Base-by-base conservation (phyloP, 768 basidiomycete genomes). In the Hemileccinum impolitum region DNA sequence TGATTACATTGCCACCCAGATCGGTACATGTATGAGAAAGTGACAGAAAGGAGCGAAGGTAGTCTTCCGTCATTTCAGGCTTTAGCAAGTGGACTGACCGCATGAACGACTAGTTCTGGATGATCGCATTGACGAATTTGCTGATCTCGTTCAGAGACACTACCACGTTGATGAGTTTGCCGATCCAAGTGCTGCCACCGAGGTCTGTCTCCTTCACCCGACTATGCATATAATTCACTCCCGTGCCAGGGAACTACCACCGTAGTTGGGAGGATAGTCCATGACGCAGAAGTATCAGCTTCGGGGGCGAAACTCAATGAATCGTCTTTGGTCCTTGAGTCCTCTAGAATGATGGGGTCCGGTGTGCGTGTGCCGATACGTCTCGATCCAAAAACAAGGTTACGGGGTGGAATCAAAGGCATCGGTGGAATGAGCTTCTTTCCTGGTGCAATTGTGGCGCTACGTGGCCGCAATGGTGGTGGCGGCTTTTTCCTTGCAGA, bases 21-120 rank as follows among this genome's bases (percentile, higher is more conserved):
- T 76, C 80, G 89, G 25, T 98, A 97, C 65, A 94, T 95, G 94
- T 93, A 89, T 61, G 94, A 97, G 67, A 93, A 90, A 70, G 75
- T 87, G 21, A 81, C 82, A 2, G 89, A 90, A 61, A 75, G 94
- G 39, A 86, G 90, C 53, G 87, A 87, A 76, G 84, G 93, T 91
- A 28, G 15, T 28, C 13, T 56, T 42, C 66, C 57, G 11, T 37
- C 32, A 43, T 23, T 23, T 28, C 19, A 3, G 13, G 11, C 25
- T 25, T 32, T 38, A 6, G 14, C 21, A 34, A 18, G 6, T 15
- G 25, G 21, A 31, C 44, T 48, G 39, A 53, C 39, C 39, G 5
- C 18, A 39, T 13, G 4, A 14, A 48, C 32, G 19, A 36, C 23
- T 60, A 94, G 92, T 72, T 14, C 79, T 99, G 45, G 94, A 98